phyloP scores from a whole-genome alignment of 495 filamentous ascomycete genomes.

The Lichina pygmaea region DNA sequence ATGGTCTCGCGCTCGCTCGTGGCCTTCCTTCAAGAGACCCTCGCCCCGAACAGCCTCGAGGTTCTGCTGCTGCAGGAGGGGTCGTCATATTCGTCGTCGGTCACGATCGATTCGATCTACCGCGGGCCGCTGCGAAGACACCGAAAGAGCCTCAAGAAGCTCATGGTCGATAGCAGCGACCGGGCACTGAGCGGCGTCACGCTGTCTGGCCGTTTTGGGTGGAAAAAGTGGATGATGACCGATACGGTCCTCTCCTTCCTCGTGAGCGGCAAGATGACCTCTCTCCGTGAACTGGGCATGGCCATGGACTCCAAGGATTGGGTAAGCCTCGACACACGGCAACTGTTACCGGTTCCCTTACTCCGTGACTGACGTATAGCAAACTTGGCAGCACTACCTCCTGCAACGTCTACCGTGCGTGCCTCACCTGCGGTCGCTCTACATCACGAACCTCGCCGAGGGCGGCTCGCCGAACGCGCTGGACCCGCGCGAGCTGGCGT shows the following conservation, averaged over 20 bases:
- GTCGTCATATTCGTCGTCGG: conserved; percentile 22
- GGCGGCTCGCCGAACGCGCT: conserved; percentile 17
- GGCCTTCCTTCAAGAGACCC: conserved; percentile 56
- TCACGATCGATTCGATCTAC: conserved; percentile 52
- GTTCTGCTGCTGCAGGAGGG: conserved; percentile 64
- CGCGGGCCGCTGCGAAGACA: conserved; percentile 47
- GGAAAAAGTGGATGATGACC: conserved; percentile 53
- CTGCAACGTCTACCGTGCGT: conserved; percentile 57
- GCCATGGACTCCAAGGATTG: conserved; percentile 63
- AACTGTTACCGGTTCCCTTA: conserved; percentile 3
- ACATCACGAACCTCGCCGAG: conserved; percentile 48
- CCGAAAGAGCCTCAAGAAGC: conserved; percentile 40
- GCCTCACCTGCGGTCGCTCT: conserved; percentile 46
- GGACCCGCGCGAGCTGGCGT: conserved; percentile 46
- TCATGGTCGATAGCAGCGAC: conserved; percentile 42
- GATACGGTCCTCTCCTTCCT: conserved; percentile 52
- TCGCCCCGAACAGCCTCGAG: conserved; percentile 67
- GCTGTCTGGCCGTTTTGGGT: conserved; percentile 11
- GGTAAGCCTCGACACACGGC: conserved; percentile 23
- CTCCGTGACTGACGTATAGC: conserved; percentile 3
- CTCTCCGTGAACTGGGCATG: conserved; percentile 48
- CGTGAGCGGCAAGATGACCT: conserved; percentile 57
- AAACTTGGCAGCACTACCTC: conserved; percentile 47
- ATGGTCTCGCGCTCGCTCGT: conserved; percentile 53
- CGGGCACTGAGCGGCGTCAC: conserved; percentile 13